Percentiles rank a stretch among this genome's conserved stretches.
These are phyloP conservation scores for Pyrus betulifolia DNA, from an alignment of 306 rosid genomes.

Conservation along the genomic window DNA sequence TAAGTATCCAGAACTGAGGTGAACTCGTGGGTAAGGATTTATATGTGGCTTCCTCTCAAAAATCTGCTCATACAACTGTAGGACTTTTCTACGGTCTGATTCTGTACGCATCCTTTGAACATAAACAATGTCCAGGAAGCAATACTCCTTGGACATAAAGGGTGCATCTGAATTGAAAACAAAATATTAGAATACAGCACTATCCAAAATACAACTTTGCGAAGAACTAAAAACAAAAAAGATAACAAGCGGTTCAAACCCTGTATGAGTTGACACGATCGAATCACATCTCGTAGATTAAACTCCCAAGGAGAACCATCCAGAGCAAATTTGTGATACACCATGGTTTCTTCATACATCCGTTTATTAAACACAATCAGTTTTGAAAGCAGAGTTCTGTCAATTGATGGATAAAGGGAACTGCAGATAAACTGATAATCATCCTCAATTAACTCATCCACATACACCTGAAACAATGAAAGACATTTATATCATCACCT, in stretches of 20 bases:
- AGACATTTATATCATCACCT: not conserved
- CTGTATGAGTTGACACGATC: conserved; percentile 78
- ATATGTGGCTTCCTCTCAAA: conserved; percentile 50
- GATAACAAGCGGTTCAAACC: conserved; percentile 34
- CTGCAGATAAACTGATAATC: conserved; percentile 76
- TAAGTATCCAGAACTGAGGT: conserved; percentile 35
- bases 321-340: conserved; percentile 66
- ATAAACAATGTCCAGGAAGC: conserved; percentile 71
- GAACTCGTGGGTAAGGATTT: conserved; percentile 75
- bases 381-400: conserved; percentile 45
- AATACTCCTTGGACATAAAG: conserved; percentile 29
- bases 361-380: conserved; percentile 64
- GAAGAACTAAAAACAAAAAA: not conserved
- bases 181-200: conserved; percentile 15
- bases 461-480: conserved; percentile 63
- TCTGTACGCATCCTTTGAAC: conserved; percentile 90
- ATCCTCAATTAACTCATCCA: conserved; percentile 74
- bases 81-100: conserved; percentile 71
- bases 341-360: conserved; percentile 69
- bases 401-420: conserved; percentile 57
- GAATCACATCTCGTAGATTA: conserved; percentile 86
- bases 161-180: conserved; percentile 42
- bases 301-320: conserved; percentile 97
- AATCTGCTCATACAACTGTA: conserved; percentile 53
- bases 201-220: not conserved